phyloP scores from a whole-genome alignment of 2,329 filamentous ascomycete species.

The Fonsecaea pedrosoi region DNA sequence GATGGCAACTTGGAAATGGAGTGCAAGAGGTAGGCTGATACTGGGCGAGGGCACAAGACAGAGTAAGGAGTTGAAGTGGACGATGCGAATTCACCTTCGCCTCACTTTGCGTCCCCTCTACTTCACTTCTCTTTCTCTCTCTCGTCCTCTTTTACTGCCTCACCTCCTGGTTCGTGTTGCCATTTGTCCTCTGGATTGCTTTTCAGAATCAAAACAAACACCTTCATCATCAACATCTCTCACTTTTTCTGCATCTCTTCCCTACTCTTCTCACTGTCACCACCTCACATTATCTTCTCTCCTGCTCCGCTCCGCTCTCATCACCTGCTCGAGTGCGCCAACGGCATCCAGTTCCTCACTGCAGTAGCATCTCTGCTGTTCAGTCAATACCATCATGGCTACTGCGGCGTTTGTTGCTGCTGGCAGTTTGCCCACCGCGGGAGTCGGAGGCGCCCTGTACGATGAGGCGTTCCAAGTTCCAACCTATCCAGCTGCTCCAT shows the following conservation, averaged over 20 bases:
- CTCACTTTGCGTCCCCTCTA: background rate
- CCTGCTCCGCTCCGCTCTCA: background rate
- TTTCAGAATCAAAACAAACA: background rate
- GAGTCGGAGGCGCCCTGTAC: slow-evolving; percentile 32
- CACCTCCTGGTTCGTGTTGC: background rate
- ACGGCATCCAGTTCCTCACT: background rate
- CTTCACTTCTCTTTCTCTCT: background rate
- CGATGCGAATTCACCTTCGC: background rate
- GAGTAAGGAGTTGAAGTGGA: background rate
- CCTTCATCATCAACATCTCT: background rate
- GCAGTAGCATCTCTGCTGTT: background rate
- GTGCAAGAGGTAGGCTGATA: background rate
- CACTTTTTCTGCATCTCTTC: slow-evolving; percentile 1
- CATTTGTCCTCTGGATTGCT: background rate
- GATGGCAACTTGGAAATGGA: background rate
- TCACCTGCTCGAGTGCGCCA: background rate
- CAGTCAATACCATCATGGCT: slow-evolving; percentile 4
- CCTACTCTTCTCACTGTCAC: slow-evolving; percentile 9
- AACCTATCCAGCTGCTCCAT: slow-evolving; percentile 24
- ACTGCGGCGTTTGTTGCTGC: slow-evolving; percentile 12
- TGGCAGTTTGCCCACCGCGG: slow-evolving; percentile 30
- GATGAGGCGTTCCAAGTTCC: slow-evolving; percentile 30
- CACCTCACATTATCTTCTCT: slow-evolving; percentile 2
- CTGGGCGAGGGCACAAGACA: background rate
- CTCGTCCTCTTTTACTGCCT: too few species aligned